Base-by-base conservation (phyloP, 164 flowering plant genomes). In the Pachysandra terminalis region DNA sequence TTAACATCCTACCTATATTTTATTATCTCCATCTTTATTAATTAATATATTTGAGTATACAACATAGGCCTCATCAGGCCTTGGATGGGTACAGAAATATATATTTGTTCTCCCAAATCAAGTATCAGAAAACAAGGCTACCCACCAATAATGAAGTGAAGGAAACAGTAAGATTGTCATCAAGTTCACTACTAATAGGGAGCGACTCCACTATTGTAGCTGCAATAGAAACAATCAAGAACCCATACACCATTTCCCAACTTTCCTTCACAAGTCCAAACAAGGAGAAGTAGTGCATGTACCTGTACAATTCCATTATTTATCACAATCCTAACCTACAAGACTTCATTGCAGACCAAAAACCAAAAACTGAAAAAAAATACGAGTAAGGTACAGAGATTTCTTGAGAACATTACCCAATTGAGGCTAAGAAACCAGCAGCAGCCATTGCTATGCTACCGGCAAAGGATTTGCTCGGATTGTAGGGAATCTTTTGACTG, bases 111-210 rank as follows among this genome's bases (percentile, higher is more conserved):
- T 24, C 59, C 3, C 17, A 19, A 0, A 45, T 19, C 17, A 49
- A 61, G 51, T 8, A n/a, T 80, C 68, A 90, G 59, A 91, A 83
- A 27, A 87, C 68, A 28, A 91, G 77, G 59, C 73, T 80, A 24
- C 96, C 96, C 49, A 86, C 73, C 64, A 90, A 66, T 12, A 89
- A 25, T 13, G 93, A 81, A 49, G 91, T 79, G 25, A 92, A 60
- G 22, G 97, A 84, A 71, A 92, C 92, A 1, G 96, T 89, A 58
- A 95, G 86, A 73, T 92, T 95, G 80, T 95, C 98, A 73, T 95
- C 97, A 64, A 95, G 83, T 65, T 81, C 82, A 41, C 88, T 78
- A 74, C 97, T 89, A 53, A 90, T 77, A 10, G 98, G 97, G 23
- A 89, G 96, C 14, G 97, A 95, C 69, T 95, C 98, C 67, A 92